Evolutionary conservation across 768 basidiomycete species (phyloP), one percentile per base, ranked within the genome.

Genomic region (Tricholoma flavovirens): DNA sequence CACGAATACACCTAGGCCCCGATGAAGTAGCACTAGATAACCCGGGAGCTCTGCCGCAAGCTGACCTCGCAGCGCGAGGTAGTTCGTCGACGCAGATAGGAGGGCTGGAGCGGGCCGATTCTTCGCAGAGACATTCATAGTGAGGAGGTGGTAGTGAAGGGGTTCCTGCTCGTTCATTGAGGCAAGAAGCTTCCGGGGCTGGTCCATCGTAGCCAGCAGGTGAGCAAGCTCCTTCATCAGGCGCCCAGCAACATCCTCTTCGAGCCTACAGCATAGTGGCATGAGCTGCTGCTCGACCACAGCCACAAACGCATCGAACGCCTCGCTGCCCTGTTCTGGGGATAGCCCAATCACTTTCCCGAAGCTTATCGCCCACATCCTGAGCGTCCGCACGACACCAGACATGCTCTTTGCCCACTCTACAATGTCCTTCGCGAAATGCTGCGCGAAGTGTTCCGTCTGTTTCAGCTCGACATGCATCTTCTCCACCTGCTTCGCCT

Each of bases 141-240:
- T 85, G 51, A 90, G 75, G 4, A 91, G 77, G 55, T 82, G 81
- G 50, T 80, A 77, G 62, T 93, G 90, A 14, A 84, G 78, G 2
- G 88, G 87, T 43, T 86, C 83, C 56, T 90, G 83, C 26, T 84
- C 82, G 58, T 82, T 77, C 83, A 91, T 87, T 3, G 84, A 84
- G 15, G 80, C 78, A 2, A 92, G 74, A 5, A 91, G 78, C 56
- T 84, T 83, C 24, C 79, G 71, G 0, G 89, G 88, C 10, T 84
- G 75, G 30, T 75, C 77, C 64, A 83, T 81, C 57, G 83, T 82
- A 59, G 77, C 75, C 33, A 87, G 71, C 2, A 91, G 71, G 54
- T 77, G 72, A 9, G 78, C 74, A 21, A 92, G 75, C 49, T 83
- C 77, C 7, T 79, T 79, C 14, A 90, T 68, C 8, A 91, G 70